Base-by-base conservation (phyloP, 179 eudicot genomes). In the Sideroxylon spinosum region DNA sequence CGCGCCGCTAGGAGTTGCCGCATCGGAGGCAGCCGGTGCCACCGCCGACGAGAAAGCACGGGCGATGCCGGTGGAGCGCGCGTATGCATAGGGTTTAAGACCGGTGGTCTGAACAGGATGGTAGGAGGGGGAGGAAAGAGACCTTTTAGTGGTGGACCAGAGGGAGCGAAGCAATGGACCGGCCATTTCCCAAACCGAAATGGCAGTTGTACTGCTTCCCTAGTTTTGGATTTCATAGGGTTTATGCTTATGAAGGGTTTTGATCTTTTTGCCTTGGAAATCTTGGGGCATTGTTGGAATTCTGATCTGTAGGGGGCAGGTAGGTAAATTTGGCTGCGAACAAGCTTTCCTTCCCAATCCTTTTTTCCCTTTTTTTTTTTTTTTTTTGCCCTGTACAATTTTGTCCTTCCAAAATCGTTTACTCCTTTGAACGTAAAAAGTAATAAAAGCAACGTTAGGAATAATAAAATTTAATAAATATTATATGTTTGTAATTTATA, bases 161-260 rank as follows among this genome's bases (percentile, higher is more conserved):
- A 92, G 81, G 26, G 91, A 78, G 7, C 94, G 92, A 74, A 92
- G 84, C 61, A 92, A 82, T 6, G 86, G 85, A 1, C 91, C 97
- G 50, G 80, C 82, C 97, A 92, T 92, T 68, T 65, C 78, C 67
- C 16, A 48, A 28, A 68, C 66, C n/a, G 69, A 44, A 76, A 76
- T 76, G 78, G 78, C 59, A 13, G 73, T 17, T 46, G 52, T 32
- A 12, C 29, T 66, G 20, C 44, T 37, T 37, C 44, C 44, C 44
- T 37, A 37, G 4, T 60, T 57, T 60, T 60, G 64, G 23, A 17
- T 16, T 60, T 19, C 44, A 37, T n/a, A 60, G 64, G 64, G 20
- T n/a, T 60, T 60, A 60, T 60, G 22, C 64, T 60, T 20, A n/a
- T 0, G 19, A 17, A 20, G 64, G 64, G 6, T 14, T 52, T 52